Evolutionary conservation across 495 filamentous ascomycete species (phyloP), one percentile per base, ranked within the genome.

Genomic region (Physcia stellaris): DNA sequence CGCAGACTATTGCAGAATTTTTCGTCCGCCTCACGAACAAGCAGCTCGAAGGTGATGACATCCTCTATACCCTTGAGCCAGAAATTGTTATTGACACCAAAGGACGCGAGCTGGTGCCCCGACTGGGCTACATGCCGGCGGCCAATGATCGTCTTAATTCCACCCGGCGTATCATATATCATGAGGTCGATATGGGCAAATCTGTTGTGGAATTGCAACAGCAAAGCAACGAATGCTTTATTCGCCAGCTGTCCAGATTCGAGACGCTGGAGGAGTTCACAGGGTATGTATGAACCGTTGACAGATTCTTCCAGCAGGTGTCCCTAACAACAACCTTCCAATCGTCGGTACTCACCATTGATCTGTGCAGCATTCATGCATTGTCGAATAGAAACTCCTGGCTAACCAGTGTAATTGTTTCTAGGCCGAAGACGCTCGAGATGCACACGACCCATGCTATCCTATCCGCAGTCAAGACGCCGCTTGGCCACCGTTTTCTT

Each of bases 111-210:
- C 32, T 55, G 17, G 49, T 66, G 21, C 60, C 60, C 20, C 52
- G 63, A 6, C 22, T 65, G 3, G 28, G 48, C 4, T 24, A 46
- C 4, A 47, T 46, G 10, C 5, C n/a, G 4, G 27, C 31, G 6
- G 38, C 49, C 12, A 67, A 65, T 37, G 50, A 60, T 35, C 46
- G 62, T 24, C 57, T 64, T 21, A 67, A 66, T 29, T 61, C 63
- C 1, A 26, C 39, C 1, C 52, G 51, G 22, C 50, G 60, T 21
- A 16, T 21, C 5, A 45, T 53, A 18, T 41, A 39, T 0, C 43
- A 43, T 22, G 24, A 1, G n/a, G 35, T 48, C 7, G 7, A 7
- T 28, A 7, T 28, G 26, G 13, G 13, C 7, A 13, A 28, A 7
- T 13, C 7, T 7, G 9, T 13, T 13, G 26, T 28, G 9, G 13